Evolutionary conservation across 768 basidiomycete species (phyloP), one percentile per base, ranked within the genome.

Genomic region (Serendipita sp.): DNA sequence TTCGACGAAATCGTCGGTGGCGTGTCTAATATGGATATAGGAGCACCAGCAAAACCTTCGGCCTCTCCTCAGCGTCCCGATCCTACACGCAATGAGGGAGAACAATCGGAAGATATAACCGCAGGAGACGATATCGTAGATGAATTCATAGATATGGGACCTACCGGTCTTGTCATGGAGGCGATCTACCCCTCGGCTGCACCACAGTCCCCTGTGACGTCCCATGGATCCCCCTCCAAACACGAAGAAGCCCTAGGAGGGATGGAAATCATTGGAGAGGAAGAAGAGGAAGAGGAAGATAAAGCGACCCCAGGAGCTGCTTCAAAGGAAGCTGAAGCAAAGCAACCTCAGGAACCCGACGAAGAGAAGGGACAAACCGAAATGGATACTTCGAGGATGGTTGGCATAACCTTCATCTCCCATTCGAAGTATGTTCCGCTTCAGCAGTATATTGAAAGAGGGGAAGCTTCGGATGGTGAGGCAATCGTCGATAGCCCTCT

Each of bases 401-500:
- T 34, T 63, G 67, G 73, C 0, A 74, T 77, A 4, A 63, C 73
- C 3, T 71, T 75, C 31, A 68, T 69, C 51, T 62, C 66, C 42
- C 60, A 50, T 17, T 51, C 68, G 9, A 41, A 26, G 67, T 66
- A 24, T 66, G 71, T 28, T 65, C 67, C 51, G 58, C 65, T 33
- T 63, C 67, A 13, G 71, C 74, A 2, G 66, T 73, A 56, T 67
- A 67, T 43, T 67, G 56, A 68, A 71, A 67, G 42, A 56, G 0
- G 41, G 58, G 70, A 20, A 72, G 70, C 14, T 72, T 65, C 77
- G 2, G 73, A 80, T n/a, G 80, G 78, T 7, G 86, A 88, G 66
- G 78, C 88, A 3, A 77, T 75, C 0, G 82, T 85, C 1, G 90
- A 88, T 0, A 80, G 83, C 66, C 90, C 89, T 14, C 73, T 91